Base-by-base conservation (phyloP, 768 basidiomycete genomes). In the Ephemerocybe angulata region DNA sequence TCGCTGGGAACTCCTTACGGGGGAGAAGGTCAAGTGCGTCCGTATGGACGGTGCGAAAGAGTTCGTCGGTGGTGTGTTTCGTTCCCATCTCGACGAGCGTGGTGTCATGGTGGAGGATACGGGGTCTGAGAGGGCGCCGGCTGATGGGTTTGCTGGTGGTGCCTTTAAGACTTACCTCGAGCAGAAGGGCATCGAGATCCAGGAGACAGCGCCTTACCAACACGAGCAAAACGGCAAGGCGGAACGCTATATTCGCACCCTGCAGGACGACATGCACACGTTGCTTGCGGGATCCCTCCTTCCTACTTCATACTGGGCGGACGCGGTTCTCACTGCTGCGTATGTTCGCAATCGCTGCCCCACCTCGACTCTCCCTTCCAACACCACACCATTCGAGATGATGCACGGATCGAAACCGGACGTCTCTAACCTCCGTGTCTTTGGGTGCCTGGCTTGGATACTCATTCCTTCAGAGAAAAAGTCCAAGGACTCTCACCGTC, bases 181-280 rank as follows among this genome's bases (percentile, higher is more conserved):
- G 17, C 7, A 22, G 4, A 8, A 25, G 19, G 46, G 54, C 5
- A 49, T 55, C 22, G 27, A 10, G 4, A 41, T 54, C 29, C 60
- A 71, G 46, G 58, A 54, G 0, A 70, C 65, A 0, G 60, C 62
- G 0, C 62, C 67, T 1, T 59, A 73, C 56, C 62, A 67, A 0
- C 69, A 67, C 1, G 38, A 64, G 2, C 63, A 68, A 30, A 74
- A 74, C 37, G 69, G 72, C 0, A 55, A 65, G 0, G 68, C 63
- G 0, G 68, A 76, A 49, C 60, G 62, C 0, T 48, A 54, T 2
- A 71, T 70, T 42, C 44, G 60, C 0, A 69, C 66, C 1, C 54
- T 71, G 1, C 43, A 68, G 11, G 66, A 70, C 7, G 41, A 60
- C 2, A 61, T 58, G 0, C 53, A 67, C 0, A 55, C 61, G 1